Conservation (phyloP, 1,284 basidiomycete genomes). For the Tylopilus sp. region DNA sequence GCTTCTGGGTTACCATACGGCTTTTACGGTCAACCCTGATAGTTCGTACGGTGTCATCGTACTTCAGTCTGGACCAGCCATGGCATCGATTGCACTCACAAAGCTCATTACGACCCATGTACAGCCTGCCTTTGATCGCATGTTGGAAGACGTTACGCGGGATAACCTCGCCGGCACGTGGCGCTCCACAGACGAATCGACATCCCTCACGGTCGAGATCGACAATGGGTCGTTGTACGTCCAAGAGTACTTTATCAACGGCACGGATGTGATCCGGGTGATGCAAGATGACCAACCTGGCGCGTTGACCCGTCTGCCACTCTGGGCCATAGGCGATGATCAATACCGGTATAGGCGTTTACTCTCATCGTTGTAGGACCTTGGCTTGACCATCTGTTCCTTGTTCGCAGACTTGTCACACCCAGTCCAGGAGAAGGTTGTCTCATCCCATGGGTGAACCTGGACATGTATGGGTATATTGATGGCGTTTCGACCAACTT, state of each 20-base stretch:
- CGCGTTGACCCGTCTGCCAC: conserved; percentile 20
- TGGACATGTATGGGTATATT: conserved; percentile 39
- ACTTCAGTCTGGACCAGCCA: conserved; percentile 54
- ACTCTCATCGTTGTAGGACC: neutral
- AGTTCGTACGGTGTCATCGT: conserved; percentile 59
- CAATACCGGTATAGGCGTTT: conserved; percentile 28
- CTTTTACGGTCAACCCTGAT: conserved; percentile 56
- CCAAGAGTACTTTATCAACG: conserved; percentile 30
- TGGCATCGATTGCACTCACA: conserved; percentile 49
- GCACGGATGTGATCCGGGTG: conserved; percentile 34
- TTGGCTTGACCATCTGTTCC: neutral
- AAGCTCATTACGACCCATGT: conserved; percentile 50
- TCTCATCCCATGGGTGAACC: conserved; percentile 26
- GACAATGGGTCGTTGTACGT: conserved; percentile 36
- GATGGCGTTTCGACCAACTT: conserved; percentile 37
- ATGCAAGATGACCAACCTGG: conserved; percentile 18
- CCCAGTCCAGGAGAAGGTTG: conserved; percentile 28
- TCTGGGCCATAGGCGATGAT: conserved; percentile 30
- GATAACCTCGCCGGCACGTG: conserved; percentile 28
- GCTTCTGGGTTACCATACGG: conserved; percentile 56
- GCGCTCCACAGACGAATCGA: conserved; percentile 24
- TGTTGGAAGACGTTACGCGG: conserved; percentile 39
- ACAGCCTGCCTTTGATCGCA: conserved; percentile 53
- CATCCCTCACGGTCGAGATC: conserved; percentile 28
- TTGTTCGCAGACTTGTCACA: neutral